Evolutionary conservation across 176 grass and related monocot species (phyloP).

Genomic region (Phoenix roebelenii): DNA sequence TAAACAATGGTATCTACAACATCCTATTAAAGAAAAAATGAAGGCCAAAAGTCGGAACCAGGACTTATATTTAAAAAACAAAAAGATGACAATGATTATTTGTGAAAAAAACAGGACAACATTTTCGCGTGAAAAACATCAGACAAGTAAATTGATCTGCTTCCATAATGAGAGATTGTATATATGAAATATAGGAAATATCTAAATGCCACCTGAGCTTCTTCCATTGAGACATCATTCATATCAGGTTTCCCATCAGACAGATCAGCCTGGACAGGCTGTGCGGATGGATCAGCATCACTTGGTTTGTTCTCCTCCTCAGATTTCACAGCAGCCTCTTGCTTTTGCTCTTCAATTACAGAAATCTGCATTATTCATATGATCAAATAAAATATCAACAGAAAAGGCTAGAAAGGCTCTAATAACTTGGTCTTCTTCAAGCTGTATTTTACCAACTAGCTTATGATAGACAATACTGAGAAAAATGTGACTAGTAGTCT

Average conservation of each 20-base stretch:
- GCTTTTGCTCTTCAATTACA: slow-evolving; percentile 14
- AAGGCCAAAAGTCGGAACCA: no score
- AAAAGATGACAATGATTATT: no score
- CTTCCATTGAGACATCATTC: slow-evolving; percentile 6
- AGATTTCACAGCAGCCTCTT: slow-evolving; percentile 2
- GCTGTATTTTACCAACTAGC: no score
- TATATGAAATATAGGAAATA: not conserved
- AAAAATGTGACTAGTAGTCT: no score
- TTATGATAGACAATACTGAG: no score
- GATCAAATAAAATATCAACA: not conserved
- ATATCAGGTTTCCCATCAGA: slow-evolving; percentile 16
- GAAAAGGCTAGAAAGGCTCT: not conserved
- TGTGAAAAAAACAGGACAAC: no score
- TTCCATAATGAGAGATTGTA: not conserved
- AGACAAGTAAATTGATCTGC: not conserved
- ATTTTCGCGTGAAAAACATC: not conserved
- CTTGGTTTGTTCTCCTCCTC: slow-evolving; percentile 1
- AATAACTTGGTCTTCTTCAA: no score
- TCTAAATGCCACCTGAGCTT: slow-evolving; percentile 2
- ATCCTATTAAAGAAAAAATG: no score
- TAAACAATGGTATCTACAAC: no score
- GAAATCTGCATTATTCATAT: slow-evolving; percentile 11
- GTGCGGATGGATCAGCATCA: slow-evolving; percentile 5
- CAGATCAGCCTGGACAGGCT: not conserved
- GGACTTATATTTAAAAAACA: no score